Base-by-base conservation (phyloP, 2,329 filamentous ascomycete genomes). In the Chaetoscypha palmicola region DNA sequence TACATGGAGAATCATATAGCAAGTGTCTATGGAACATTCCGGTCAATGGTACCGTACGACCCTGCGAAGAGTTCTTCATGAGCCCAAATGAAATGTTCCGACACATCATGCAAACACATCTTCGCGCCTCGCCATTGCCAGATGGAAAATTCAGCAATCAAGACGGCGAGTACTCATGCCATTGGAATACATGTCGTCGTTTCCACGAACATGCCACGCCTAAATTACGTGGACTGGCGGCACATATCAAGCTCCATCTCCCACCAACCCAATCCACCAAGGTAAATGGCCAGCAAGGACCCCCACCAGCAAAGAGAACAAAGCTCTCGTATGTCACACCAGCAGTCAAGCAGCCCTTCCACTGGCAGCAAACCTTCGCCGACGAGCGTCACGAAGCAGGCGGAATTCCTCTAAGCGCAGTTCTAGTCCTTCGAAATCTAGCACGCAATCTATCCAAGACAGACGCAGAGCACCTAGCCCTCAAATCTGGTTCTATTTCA, bases 361-460 rank as follows among this genome's bases (percentile, higher is more conserved):
- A 68, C 1, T 74, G 69, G 55, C 73, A 80, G 49, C 72, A 78
- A 58, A 83, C 79, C 3, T 62, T 69, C 34, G 71, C 69, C 28
- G 74, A 79, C 48, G 70, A 69, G 7, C 66, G 72, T 4, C 67
- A 72, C 2, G 76, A 88, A 57, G 81, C 86, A 2, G 83, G 82
- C 1, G 86, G 86, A 4, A 81, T 91, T 26, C 84, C 86, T n/a
- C 71, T 91, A 5, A 86, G 83, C 43, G 83, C 84, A 2, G 81
- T 84, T 11, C 70, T 91, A 21, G 83, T 92, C 26, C 71, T 92
- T 35, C 77, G 86, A 22, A 92, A 92, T 60, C 77, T 92, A 48
- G 86, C 86, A 10, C 74, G 72, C 51, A 85, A 83, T 55, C 68
- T 79, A 14, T 66, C 72, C 56, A 81, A 80, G 68, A 80, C 76